Conservation (phyloP, 805 yeast genomes). For the Cyberlindnera mississippiensis region DNA sequence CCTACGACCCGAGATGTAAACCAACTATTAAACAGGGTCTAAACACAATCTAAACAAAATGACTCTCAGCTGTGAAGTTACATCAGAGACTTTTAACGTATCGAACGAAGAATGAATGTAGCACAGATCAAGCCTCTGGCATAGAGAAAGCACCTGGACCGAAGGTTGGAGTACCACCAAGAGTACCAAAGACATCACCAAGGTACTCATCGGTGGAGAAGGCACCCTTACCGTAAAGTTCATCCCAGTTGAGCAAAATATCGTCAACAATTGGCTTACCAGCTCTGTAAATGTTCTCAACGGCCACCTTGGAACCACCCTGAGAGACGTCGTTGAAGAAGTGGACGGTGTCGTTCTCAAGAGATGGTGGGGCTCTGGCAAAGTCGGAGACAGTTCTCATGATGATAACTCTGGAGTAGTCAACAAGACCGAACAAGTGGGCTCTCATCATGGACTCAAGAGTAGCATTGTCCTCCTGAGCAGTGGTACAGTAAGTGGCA, state of each 20-base stretch:
- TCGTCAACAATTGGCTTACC: slow-evolving; percentile 16
- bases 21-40: too few relatives aligned
- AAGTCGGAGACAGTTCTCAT: slow-evolving; percentile 16
- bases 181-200: slow-evolving; percentile 17
- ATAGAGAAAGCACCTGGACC: slow-evolving; percentile 9
- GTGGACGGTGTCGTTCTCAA: slow-evolving; percentile 12
- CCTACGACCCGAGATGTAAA: too few relatives aligned
- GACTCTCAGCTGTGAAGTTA: too few relatives aligned
- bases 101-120: background rate
- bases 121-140: slow-evolving; percentile 4
- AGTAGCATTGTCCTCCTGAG: slow-evolving; percentile 17
- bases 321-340: slow-evolving; percentile 16
- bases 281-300: slow-evolving; percentile 13
- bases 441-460: slow-evolving; percentile 16
- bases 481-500: slow-evolving; percentile 15
- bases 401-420: slow-evolving; percentile 9
- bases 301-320: slow-evolving; percentile 14
- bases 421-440: slow-evolving; percentile 11
- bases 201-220: slow-evolving; percentile 13
- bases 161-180: slow-evolving; percentile 15
- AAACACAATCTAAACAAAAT: too few relatives aligned
- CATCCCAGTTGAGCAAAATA: slow-evolving; percentile 15
- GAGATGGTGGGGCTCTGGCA: slow-evolving; percentile 14
- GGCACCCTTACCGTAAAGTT: slow-evolving; percentile 11
- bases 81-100: background rate